Evolutionary conservation across 768 basidiomycete genomes (phyloP).

Genomic region (Vararia minispora): DNA sequence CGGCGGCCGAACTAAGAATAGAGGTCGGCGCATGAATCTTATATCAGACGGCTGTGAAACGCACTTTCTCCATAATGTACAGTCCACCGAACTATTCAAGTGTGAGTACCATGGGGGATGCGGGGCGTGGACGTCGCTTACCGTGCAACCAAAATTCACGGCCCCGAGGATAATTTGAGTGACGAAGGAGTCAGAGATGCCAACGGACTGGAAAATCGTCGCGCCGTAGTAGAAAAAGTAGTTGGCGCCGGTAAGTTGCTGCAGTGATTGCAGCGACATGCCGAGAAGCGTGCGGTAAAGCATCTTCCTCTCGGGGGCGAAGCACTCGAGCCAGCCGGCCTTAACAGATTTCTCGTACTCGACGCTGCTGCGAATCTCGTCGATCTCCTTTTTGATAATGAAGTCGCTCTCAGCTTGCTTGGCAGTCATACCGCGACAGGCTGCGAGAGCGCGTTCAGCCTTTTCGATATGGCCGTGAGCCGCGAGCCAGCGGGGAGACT

Average conservation of each 20-base stretch:
- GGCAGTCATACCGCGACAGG: slow-evolving; percentile 34
- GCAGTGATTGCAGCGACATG: slow-evolving; percentile 58
- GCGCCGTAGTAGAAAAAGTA: slow-evolving; percentile 60
- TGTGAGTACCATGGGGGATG: too few species aligned
- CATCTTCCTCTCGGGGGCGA: slow-evolving; percentile 41
- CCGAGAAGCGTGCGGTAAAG: slow-evolving; percentile 53
- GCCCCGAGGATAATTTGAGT: slow-evolving; percentile 69
- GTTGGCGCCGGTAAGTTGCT: slow-evolving; percentile 64
- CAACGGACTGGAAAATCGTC: slow-evolving; percentile 56
- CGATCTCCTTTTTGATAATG: slow-evolving; percentile 33
- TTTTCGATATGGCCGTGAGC: slow-evolving; percentile 34
- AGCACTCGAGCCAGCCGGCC: slow-evolving; percentile 62
- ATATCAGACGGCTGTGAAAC: too few species aligned
- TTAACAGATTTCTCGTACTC: slow-evolving; percentile 35
- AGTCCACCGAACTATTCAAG: slow-evolving; percentile 68
- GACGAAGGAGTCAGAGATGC: slow-evolving; percentile 53
- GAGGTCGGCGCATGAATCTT: neutral
- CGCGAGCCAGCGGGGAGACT: slow-evolving; percentile 38
- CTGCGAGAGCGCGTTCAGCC: slow-evolving; percentile 36
- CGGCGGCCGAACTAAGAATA: slow-evolving; percentile 48
- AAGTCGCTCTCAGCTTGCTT: slow-evolving; percentile 28
- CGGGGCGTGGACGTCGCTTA: too few species aligned
- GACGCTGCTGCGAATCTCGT: slow-evolving; percentile 43
- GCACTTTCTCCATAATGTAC: slow-evolving; percentile 57
- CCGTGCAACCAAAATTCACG: slow-evolving; percentile 62